These are phyloP conservation scores for Metroxylon sagu DNA, from an alignment of 176 grass and related monocot genomes.

Conservation along the genomic window DNA sequence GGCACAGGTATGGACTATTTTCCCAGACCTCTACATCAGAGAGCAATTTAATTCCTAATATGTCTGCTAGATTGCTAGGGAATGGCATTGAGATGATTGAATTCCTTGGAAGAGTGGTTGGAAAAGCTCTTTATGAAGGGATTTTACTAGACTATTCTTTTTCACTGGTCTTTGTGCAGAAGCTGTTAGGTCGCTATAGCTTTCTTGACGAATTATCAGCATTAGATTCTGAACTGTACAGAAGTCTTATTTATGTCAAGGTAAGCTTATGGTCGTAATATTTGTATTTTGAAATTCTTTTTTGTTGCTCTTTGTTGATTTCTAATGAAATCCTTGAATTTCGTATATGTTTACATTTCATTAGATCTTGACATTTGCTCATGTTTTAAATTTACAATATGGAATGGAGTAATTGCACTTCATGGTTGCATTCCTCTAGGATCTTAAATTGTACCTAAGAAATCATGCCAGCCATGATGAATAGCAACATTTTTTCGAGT, in stretches of 20 bases:
- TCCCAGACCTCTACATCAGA: constrained; percentile 76
- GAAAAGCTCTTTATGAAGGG: constrained; percentile 94
- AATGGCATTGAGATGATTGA: constrained; percentile 95
- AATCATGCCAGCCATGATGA: too few relatives aligned
- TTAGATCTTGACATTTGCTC: too few relatives aligned
- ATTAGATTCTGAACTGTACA: constrained; percentile 84
- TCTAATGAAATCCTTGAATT: background rate
- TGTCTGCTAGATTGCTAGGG: constrained; percentile 74
- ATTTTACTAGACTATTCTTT: constrained; percentile 95
- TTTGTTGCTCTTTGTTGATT: background rate
- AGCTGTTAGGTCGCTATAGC: constrained; percentile 79
- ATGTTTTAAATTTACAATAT: too few relatives aligned
- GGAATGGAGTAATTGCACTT: too few relatives aligned
- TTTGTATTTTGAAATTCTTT: background rate
- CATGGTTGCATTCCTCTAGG: too few relatives aligned
- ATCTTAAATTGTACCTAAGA: too few relatives aligned
- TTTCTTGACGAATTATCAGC: constrained; percentile 96
- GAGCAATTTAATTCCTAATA: constrained; percentile 76
- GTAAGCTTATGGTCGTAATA: constrained; percentile 18
- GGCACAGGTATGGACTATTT: constrained; percentile 68
- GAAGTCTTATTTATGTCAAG: constrained; percentile 94
- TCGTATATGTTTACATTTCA: too few relatives aligned
- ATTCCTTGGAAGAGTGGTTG: constrained; percentile 89
- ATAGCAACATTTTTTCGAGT: too few relatives aligned
- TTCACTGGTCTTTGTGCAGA: constrained; percentile 96